A percentile compares a stretch with the other conserved stretches of the same genome.
Evolutionary conservation across 139 green algal genomes (phyloP).

Genomic region (Chlamydomonas sp.): DNA sequence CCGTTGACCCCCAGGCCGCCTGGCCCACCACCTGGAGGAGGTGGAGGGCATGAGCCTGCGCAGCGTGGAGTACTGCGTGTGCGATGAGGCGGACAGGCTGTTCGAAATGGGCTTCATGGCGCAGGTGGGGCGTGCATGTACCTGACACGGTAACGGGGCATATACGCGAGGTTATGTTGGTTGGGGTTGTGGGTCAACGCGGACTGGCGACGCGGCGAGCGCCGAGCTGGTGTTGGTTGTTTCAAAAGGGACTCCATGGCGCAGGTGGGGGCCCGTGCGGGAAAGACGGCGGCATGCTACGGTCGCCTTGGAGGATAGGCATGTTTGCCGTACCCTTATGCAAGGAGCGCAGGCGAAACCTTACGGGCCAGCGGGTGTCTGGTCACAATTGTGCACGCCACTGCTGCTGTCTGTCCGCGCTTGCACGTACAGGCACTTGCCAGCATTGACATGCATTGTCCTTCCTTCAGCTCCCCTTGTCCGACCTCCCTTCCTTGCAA

Average conservation of each 20-base stretch:
- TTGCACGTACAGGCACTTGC: background rate
- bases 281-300: too few relatives aligned
- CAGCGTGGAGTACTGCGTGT: conserved; percentile 83
- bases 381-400: too few relatives aligned
- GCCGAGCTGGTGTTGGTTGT: background rate
- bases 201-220: background rate
- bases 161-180: too few relatives aligned
- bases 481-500: background rate
- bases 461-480: background rate
- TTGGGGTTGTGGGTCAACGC: background rate
- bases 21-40: conserved; percentile 94
- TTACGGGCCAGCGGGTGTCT: too few relatives aligned
- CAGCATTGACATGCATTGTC: background rate
- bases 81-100: conserved; percentile 97
- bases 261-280: too few relatives aligned
- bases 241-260: too few relatives aligned
- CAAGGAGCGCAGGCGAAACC: too few relatives aligned
- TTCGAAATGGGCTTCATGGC: conserved; percentile 98
- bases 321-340: too few relatives aligned
- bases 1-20: conserved; percentile 63
- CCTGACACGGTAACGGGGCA: too few relatives aligned
- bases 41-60: conserved; percentile 80
- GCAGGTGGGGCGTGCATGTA: conserved; percentile 68
- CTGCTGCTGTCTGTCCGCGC: too few relatives aligned
- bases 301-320: too few relatives aligned